phyloP scores from a whole-genome alignment of 1,284 basidiomycete species.

The Cryptococcus sp. region DNA sequence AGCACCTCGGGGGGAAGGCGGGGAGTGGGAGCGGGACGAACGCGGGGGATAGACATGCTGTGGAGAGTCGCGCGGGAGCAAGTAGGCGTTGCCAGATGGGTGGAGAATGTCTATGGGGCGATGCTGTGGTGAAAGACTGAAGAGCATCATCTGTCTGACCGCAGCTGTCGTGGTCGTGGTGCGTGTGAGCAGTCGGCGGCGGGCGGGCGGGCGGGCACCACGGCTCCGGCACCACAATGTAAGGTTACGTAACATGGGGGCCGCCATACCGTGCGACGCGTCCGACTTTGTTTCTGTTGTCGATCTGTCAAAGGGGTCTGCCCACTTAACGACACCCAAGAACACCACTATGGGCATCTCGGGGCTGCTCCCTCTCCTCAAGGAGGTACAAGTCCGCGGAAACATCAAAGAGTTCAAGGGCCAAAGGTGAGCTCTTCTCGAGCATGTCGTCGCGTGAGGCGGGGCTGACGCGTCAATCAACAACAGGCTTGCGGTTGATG shows the following conservation, averaged over 20 bases:
- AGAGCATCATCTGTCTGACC: not conserved
- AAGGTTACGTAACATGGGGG: not conserved
- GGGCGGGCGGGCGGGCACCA: too few relatives aligned
- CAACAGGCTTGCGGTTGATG: constrained; percentile 40
- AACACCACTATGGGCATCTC: constrained; percentile 73
- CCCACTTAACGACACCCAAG: not conserved
- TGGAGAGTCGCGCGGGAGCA: not conserved
- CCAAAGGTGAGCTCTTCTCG: constrained; percentile 57
- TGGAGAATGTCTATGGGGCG: not conserved
- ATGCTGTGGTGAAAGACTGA: not conserved
- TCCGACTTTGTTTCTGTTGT: too few relatives aligned
- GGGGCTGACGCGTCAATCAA: not conserved
- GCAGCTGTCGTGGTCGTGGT: not conserved
- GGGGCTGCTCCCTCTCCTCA: constrained; percentile 88
- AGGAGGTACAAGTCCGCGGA: constrained; percentile 75
- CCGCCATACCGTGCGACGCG: too few relatives aligned
- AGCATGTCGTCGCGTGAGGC: not conserved
- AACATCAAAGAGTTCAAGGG: constrained; percentile 78
- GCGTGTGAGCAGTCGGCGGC: not conserved
- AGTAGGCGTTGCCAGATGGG: not conserved
- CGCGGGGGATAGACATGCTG: constrained; percentile 30
- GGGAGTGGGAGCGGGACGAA: constrained; percentile 7
- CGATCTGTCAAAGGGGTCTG: too few relatives aligned
- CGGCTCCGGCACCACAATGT: not conserved
- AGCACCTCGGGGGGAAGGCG: too few relatives aligned